These are phyloP conservation scores for Fusarium staphyleae DNA, from an alignment of 2,329 filamentous ascomycete genomes.

Conservation along the genomic window DNA sequence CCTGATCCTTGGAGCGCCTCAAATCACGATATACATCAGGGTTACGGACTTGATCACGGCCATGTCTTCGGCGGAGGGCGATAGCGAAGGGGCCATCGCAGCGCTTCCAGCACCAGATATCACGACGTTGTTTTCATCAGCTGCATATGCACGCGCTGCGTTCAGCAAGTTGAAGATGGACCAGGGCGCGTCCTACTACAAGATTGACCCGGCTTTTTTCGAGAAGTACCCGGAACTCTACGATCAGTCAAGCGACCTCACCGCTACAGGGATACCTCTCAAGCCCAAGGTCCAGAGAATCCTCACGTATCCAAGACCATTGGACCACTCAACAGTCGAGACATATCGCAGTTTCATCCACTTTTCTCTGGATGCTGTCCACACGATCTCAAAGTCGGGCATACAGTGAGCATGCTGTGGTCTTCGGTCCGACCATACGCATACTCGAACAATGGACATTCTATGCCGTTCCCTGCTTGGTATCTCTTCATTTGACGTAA, in stretches of 20 bases:
- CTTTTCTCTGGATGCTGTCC: conserved; percentile 42
- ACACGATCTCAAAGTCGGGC: conserved; percentile 23
- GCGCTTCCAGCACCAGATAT: conserved; percentile 39
- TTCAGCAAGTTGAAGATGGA: conserved; percentile 45
- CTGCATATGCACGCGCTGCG: conserved; percentile 36
- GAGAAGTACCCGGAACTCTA: conserved; percentile 45
- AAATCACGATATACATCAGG: conserved; percentile 40
- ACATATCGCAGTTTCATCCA: conserved; percentile 46
- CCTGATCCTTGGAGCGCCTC: conserved; percentile 36
- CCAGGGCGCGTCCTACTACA: conserved; percentile 43
- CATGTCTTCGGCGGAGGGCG: conserved; percentile 27
- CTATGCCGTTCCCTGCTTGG: not conserved
- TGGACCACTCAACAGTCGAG: conserved; percentile 41
- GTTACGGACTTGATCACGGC: conserved; percentile 44
- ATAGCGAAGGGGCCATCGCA: not conserved
- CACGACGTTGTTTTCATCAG: conserved; percentile 33
- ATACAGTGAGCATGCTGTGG: not conserved
- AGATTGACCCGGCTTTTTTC: conserved; percentile 45
- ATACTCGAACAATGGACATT: not conserved
- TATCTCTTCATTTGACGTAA: not conserved
- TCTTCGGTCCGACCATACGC: not conserved
- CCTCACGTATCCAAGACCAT: conserved; percentile 42
- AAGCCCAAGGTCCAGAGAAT: conserved; percentile 41
- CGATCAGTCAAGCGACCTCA: conserved; percentile 38
- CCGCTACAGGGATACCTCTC: conserved; percentile 41